Percentiles rank a stretch among this genome's conserved stretches.
Conservation (phyloP, 306 rosid species). For the Begonia peltatifolia region DNA sequence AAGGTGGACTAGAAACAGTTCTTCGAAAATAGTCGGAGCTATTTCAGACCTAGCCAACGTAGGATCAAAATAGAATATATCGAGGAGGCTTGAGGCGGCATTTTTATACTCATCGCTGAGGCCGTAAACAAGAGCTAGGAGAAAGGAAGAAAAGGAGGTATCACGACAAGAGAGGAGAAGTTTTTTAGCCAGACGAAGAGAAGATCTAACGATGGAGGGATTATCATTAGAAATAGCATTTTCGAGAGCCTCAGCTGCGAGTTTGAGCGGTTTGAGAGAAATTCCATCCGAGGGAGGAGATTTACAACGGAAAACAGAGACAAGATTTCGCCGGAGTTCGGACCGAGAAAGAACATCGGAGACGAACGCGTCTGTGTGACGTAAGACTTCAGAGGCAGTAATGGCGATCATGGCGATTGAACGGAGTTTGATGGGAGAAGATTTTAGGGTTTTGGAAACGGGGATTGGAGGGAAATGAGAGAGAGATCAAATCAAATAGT, state of each 20-base stretch:
- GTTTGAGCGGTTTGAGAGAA: slow-evolving; percentile 32
- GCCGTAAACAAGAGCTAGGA: slow-evolving; percentile 40
- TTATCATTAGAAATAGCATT: slow-evolving; percentile 31
- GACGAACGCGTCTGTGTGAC: slow-evolving; percentile 33
- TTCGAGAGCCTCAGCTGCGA: slow-evolving; percentile 46
- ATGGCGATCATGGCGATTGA: slow-evolving; percentile 15
- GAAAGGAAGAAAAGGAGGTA: slow-evolving; percentile 40
- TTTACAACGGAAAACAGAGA: slow-evolving; percentile 23
- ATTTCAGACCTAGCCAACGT: slow-evolving; percentile 50
- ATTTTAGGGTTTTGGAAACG: too few relatives aligned
- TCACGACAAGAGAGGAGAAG: slow-evolving; percentile 39
- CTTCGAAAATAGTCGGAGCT: slow-evolving; percentile 53
- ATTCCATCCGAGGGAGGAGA: slow-evolving; percentile 13
- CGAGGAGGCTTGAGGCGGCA: slow-evolving; percentile 39
- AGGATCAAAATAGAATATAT: slow-evolving; percentile 32
- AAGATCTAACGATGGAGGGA: slow-evolving; percentile 30
- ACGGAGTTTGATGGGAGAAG: too few relatives aligned
- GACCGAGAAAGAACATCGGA: slow-evolving; percentile 26
- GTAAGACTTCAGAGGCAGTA: slow-evolving; percentile 41
- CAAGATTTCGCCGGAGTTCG: slow-evolving; percentile 36
- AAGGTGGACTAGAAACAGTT: slow-evolving; percentile 31
- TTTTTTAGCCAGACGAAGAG: slow-evolving; percentile 48
- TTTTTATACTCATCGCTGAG: slow-evolving; percentile 27
- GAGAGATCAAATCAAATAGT: too few relatives aligned
- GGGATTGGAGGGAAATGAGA: too few relatives aligned